Evolutionary conservation across 2,329 filamentous ascomycete genomes (phyloP), one percentile per base, ranked within the genome.

Genomic region (Colletotrichum lupini): DNA sequence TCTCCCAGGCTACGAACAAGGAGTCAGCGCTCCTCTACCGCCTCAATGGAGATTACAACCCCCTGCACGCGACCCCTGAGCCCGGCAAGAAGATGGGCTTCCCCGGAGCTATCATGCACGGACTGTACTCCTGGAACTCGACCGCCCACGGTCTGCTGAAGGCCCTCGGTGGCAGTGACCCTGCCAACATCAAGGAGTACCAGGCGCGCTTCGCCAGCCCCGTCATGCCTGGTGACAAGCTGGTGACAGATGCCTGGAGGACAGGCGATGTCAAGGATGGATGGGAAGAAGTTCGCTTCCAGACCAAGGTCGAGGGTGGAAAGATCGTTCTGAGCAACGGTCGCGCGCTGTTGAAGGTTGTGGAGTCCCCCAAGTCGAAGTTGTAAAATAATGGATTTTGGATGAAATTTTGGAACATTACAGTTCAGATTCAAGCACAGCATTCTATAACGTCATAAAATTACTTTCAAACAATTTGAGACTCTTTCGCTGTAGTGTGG

Each of bases 11-110:
- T 83, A 95, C 93, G 5, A 93, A 86, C 30, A 80, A 85, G 66
- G 91, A 95, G 85, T 94, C 94, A 5, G 91, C 94, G 9, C 89
- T 93, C 75, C 86, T 97, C 68, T 97, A 97, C 83, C 90, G 94
- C 75, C 89, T 98, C 63, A 98, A 97, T 78, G 95, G 95, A 76
- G 95, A 98, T 85, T 98, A 98, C 85, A 98, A 98, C 86, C 95
- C 95, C 32, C 91, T 98, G 46, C 95, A 98, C 81, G 95, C 94
- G 7, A 94, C 93, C 22, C 95, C 95, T 14, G 94, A 95, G 83
- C 94, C 95, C 0, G 95, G 95, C 74, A 85, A 90, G 83, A 93
- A 95, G 85, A 97, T 98, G 94, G 95, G 95, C 73, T 98, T 97
- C 77, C 94, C 94, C 32, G 95, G 95, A 42, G 87, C 91, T 77